Evolutionary conservation across 2,329 filamentous ascomycete species (phyloP).

Genomic region (Claviceps spartinae): DNA sequence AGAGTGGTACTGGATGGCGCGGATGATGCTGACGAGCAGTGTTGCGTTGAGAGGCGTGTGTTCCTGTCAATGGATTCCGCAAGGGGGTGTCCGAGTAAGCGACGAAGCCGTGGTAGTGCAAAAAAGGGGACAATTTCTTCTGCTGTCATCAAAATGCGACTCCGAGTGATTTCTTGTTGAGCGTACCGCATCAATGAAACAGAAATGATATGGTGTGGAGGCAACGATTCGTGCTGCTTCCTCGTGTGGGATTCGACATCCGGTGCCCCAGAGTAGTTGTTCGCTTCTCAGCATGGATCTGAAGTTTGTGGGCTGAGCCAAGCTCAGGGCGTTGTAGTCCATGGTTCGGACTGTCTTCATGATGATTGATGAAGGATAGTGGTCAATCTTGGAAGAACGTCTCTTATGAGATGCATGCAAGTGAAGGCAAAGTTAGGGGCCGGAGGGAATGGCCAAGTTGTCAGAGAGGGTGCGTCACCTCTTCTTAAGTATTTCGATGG

Average conservation of each 20-base stretch:
- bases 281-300: background rate
- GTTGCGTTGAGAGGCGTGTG: constrained; percentile 3
- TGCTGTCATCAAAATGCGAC: no score
- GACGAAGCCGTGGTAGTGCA: no score
- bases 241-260: constrained; percentile 3
- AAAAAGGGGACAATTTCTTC: no score
- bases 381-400: no score
- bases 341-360: background rate
- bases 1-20: constrained; percentile 3
- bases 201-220: constrained; percentile 3
- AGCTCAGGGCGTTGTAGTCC: constrained; percentile 4
- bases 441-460: no score
- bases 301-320: constrained; percentile 4
- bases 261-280: constrained; percentile 2
- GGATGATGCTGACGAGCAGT: background rate
- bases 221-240: constrained; percentile 4
- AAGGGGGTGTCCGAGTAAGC: no score
- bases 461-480: no score
- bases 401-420: no score
- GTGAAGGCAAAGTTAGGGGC: no score
- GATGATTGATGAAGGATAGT: background rate
- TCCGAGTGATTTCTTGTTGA: background rate
- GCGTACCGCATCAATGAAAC: constrained; percentile 5
- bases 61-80: background rate
- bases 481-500: no score